phyloP scores from a whole-genome alignment of 495 filamentous ascomycete species.

The Clohesyomyces aquaticus region DNA sequence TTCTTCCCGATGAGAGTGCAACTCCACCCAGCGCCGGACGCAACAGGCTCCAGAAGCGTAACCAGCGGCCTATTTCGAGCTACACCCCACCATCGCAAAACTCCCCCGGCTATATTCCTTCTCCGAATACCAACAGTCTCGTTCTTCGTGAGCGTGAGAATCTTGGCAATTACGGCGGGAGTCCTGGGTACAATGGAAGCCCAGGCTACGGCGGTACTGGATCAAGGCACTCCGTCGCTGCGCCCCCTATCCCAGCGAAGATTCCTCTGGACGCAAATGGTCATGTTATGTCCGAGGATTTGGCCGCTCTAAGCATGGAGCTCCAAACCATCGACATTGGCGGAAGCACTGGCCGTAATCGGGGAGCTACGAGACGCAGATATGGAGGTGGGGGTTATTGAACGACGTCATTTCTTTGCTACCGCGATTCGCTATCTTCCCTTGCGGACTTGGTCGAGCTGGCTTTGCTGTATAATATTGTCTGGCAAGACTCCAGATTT shows the following conservation, averaged over 20 bases:
- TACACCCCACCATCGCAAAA: conserved; percentile 15
- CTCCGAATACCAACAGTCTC: conserved; percentile 20
- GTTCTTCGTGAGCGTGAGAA: conserved; percentile 37
- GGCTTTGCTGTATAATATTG: background rate
- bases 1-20: conserved; percentile 7
- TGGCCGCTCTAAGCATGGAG: conserved; percentile 74
- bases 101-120: conserved; percentile 19
- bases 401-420: background rate
- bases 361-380: conserved; percentile 11
- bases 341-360: conserved; percentile 20
- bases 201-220: conserved; percentile 26
- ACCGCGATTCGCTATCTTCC: background rate
- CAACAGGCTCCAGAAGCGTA: conserved; percentile 64
- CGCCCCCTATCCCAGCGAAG: conserved; percentile 76
- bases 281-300: conserved; percentile 50
- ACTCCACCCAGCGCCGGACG: conserved; percentile 48
- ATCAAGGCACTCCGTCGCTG: conserved; percentile 42
- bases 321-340: conserved; percentile 84
- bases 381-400: conserved; percentile 17
- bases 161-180: conserved; percentile 19
- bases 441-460: background rate
- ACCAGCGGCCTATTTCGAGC: conserved; percentile 25
- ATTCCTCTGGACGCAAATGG: conserved; percentile 59
- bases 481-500: background rate
- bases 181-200: conserved; percentile 27